A percentile compares a stretch with the other conserved stretches of the same genome.
phyloP scores from a whole-genome alignment of 441 rosid species.

The Aquilaria agallochum region DNA sequence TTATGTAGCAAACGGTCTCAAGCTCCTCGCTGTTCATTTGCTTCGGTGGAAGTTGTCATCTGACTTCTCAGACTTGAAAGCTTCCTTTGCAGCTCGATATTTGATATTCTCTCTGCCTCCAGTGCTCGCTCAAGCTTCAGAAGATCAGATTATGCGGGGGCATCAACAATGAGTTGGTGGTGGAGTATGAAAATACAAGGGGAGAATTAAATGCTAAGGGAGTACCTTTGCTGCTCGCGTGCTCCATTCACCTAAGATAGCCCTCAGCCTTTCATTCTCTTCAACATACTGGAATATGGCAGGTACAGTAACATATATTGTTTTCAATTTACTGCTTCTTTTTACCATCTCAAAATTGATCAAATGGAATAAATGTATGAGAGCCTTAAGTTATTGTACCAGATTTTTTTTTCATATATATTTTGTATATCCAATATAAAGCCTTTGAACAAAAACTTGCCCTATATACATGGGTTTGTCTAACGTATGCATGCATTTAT shows the following conservation, averaged over 20 bases:
- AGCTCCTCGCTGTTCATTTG: slow-evolving; percentile 21
- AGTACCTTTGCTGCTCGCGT: slow-evolving; percentile 89
- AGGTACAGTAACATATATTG: not conserved
- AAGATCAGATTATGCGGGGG: not conserved
- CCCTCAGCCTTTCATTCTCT: slow-evolving; percentile 92
- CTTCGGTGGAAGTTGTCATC: slow-evolving; percentile 19
- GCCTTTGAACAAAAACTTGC: too few species aligned
- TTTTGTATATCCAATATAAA: too few species aligned
- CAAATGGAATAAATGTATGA: not conserved
- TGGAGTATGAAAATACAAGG: not conserved
- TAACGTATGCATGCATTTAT: too few species aligned
- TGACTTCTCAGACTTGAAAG: slow-evolving; percentile 36
- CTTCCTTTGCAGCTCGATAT: slow-evolving; percentile 64
- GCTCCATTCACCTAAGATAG: slow-evolving; percentile 94
- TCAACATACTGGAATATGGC: slow-evolving; percentile 57
- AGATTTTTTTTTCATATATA: too few species aligned
- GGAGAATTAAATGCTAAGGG: not conserved
- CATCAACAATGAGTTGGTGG: not conserved
- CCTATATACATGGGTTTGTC: too few species aligned
- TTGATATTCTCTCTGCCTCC: slow-evolving; percentile 70
- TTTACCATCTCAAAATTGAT: not conserved
- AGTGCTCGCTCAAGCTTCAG: slow-evolving; percentile 79
- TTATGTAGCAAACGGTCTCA: not conserved
- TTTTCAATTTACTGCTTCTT: not conserved
- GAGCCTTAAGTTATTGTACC: not conserved